Percentiles rank a stretch among this genome's conserved stretches.
phyloP scores from a whole-genome alignment of 1,284 basidiomycete genomes.

The Crucibulum cyathiforme region DNA sequence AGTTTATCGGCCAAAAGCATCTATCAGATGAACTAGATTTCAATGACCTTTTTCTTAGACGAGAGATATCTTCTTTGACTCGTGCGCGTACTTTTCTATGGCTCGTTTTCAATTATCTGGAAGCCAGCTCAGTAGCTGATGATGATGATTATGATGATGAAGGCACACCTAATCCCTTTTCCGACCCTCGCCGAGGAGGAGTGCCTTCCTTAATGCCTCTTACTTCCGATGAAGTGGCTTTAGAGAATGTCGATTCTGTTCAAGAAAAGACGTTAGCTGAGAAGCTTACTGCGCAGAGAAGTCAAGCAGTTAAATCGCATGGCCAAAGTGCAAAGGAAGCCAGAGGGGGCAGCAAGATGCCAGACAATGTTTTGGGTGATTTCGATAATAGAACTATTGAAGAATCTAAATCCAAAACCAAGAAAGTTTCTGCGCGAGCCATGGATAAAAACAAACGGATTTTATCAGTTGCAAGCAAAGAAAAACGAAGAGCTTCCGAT shows the following conservation, averaged over 20 bases:
- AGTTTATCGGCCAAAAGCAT: conserved; percentile 64
- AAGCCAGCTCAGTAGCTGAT: conserved; percentile 40
- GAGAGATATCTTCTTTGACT: conserved; percentile 61
- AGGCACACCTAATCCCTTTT: conserved; percentile 59
- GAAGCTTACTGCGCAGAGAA: conserved; percentile 45
- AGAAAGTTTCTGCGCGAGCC: conserved; percentile 5
- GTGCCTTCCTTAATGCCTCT: conserved; percentile 49
- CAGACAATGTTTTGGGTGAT: conserved; percentile 10
- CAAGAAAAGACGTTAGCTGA: conserved; percentile 44
- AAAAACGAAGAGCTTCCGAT: conserved; percentile 19
- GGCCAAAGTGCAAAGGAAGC: conserved; percentile 43
- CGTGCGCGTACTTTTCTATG: conserved; percentile 74
- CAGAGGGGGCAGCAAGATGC: conserved; percentile 29
- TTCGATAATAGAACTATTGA: conserved; percentile 11
- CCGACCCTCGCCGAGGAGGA: conserved; percentile 49
- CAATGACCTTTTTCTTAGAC: conserved; percentile 71
- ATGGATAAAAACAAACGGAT: not conserved
- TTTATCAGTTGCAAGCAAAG: conserved; percentile 7
- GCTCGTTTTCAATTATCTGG: conserved; percentile 67
- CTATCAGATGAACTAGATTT: conserved; percentile 63
- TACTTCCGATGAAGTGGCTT: conserved; percentile 53
- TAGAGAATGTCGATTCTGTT: conserved; percentile 54
- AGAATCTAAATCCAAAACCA: conserved; percentile 29
- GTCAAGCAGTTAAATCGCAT: conserved; percentile 36
- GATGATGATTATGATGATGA: conserved; percentile 47